Evolutionary conservation across 2,329 filamentous ascomycete genomes (phyloP), one percentile per base, ranked within the genome.

Genomic region (Colletotrichum euphorbiae): DNA sequence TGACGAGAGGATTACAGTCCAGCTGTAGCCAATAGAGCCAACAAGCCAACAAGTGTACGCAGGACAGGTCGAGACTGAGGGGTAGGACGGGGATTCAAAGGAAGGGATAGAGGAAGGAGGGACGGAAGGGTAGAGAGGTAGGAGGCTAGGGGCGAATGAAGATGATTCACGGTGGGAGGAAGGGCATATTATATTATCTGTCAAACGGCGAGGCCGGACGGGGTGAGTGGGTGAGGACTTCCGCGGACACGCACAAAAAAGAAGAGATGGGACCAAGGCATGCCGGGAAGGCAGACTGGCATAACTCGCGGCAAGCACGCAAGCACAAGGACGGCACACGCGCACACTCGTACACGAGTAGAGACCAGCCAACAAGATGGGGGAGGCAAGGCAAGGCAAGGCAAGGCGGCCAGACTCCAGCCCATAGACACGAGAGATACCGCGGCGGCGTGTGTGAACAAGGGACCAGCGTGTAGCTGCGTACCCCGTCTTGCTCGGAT

Each of bases 101-200:
- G 36, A 38, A 33, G 61, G 62, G 50, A 36, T 19, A 24, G 64
- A 57, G 64, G 52, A 57, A 65, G 60, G 61, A 65, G 42, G 21
- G 65, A 63, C 51, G 33, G 60, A 56, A 65, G 61, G 54, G 65
- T 68, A 54, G 65, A 56, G 66, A 61, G 59, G 48, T 62, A 50
- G 56, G 57, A 65, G 52, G 67, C 48, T 56, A 57, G 33, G 5
- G 62, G 8, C 21, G 15, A 45, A 8, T 3, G 33, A 40, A 46
- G 24, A 46, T 48, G 61, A 68, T 65, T 59, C 65, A 60, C 61
- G 65, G 61, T 43, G 65, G 65, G 65, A 68, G 65, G 36, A 55
- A 58, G 65, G 61, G 65, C 65, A 68, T 68, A 68, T 65, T 68
- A 68, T 68, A 68, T 68, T 68, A 65, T 68, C 65, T 65, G 65